These are phyloP conservation scores for Striga hermonthica DNA, from an alignment of 305 asterid genomes.

Conservation along the genomic window DNA sequence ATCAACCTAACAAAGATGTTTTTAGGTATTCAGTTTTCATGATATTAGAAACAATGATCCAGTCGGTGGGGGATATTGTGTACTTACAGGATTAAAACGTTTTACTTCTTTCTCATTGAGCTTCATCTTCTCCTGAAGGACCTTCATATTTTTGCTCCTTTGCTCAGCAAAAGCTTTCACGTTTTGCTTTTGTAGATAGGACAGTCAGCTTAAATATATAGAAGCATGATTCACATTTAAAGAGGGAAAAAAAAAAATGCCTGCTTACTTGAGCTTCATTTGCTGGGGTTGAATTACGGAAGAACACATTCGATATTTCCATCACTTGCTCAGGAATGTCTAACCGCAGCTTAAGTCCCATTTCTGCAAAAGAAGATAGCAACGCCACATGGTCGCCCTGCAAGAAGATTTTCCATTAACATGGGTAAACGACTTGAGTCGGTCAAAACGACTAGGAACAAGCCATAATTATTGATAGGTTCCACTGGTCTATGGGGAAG, in stretches of 20 bases:
- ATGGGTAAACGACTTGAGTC: constrained; percentile 13
- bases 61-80: constrained; percentile 26
- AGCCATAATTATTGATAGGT: constrained; percentile 16
- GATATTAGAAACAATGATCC: constrained; percentile 2
- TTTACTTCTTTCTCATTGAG: constrained; percentile 79
- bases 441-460: constrained; percentile 8
- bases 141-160: constrained; percentile 74
- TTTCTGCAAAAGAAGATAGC: constrained; percentile 85
- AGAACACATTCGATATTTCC: constrained; percentile 82
- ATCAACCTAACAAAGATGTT: constrained; percentile 64
- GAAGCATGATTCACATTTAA: constrained; percentile 11
- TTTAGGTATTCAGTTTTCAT: constrained; percentile 8
- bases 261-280: constrained; percentile 78
- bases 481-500: not conserved
- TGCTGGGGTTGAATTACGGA: constrained; percentile 86
- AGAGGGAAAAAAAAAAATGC: constrained; percentile 21
- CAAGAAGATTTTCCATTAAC: constrained; percentile 28
- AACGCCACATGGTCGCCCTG: constrained; percentile 99
- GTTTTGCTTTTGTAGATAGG: constrained; percentile 57
- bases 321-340: constrained; percentile 96
- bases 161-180: constrained; percentile 73
- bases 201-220: constrained; percentile 32
- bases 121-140: constrained; percentile 83
- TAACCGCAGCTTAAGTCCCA: constrained; percentile 94
- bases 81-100: constrained; percentile 93